Conservation (phyloP, 2,329 filamentous ascomycete genomes). For the Lecanicillium sp. region DNA sequence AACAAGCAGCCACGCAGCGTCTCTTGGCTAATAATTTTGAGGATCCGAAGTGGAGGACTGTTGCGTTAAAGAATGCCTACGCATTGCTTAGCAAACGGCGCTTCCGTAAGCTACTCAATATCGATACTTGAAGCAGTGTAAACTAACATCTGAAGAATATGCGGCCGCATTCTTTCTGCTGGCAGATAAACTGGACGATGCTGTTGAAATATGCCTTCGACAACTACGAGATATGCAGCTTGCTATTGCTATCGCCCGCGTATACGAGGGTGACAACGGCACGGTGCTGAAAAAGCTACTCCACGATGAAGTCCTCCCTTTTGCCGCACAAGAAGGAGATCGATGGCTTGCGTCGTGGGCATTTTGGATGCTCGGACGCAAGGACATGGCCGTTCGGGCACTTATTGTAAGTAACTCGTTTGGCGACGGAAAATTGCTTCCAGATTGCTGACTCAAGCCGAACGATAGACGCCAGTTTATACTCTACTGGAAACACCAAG, state of each 20-base stretch:
- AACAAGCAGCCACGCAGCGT: slow-evolving; percentile 72
- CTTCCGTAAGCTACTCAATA: slow-evolving; percentile 52
- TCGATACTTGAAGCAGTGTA: background rate
- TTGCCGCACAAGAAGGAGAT: slow-evolving; percentile 75
- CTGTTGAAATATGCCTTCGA: slow-evolving; percentile 76
- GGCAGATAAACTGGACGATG: slow-evolving; percentile 76
- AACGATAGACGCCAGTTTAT: slow-evolving; percentile 64
- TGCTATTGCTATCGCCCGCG: slow-evolving; percentile 77
- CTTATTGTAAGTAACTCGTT: slow-evolving; percentile 64
- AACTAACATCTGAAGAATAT: slow-evolving; percentile 58
- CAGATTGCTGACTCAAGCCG: background rate
- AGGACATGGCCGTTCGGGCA: slow-evolving; percentile 76
- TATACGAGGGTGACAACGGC: slow-evolving; percentile 80
- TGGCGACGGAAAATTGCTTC: no score
- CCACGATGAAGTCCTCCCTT: slow-evolving; percentile 68
- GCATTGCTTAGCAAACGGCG: slow-evolving; percentile 84
- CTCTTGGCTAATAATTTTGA: slow-evolving; percentile 87
- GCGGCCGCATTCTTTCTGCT: slow-evolving; percentile 93
- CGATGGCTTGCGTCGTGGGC: slow-evolving; percentile 94
- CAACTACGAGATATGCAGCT: slow-evolving; percentile 86
- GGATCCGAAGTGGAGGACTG: slow-evolving; percentile 78
- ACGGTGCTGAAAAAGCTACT: slow-evolving; percentile 67
- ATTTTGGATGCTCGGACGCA: slow-evolving; percentile 80
- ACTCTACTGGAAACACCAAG: slow-evolving; percentile 62
- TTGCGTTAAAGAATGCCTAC: slow-evolving; percentile 93